Percentiles rank a stretch among this genome's conserved stretches.
phyloP scores from a whole-genome alignment of 2,329 filamentous ascomycete species.

The Penicillium sp. region DNA sequence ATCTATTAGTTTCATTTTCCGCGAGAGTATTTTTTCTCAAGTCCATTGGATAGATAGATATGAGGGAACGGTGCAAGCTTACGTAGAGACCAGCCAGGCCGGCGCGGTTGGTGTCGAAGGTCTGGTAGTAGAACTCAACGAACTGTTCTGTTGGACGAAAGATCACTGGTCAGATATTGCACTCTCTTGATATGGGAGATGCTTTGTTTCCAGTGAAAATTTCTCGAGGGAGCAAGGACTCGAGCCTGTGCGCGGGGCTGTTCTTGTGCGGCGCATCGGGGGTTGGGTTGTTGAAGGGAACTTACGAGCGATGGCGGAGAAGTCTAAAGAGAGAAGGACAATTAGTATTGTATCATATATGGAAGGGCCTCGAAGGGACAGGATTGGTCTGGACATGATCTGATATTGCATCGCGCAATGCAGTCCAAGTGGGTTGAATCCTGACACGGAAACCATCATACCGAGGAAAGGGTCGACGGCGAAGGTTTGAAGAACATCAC shows the following conservation, averaged over 20 bases:
- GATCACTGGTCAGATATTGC: constrained; percentile 22
- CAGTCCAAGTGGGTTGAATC: constrained; percentile 13
- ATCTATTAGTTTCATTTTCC: constrained; percentile 3
- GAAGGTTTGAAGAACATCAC: not conserved
- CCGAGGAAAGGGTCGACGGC: not conserved
- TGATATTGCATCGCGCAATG: constrained; percentile 23
- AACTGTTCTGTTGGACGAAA: constrained; percentile 70
- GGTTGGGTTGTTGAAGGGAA: constrained; percentile 15
- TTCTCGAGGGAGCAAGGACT: constrained; percentile 1
- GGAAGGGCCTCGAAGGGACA: not conserved
- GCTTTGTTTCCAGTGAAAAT: not conserved
- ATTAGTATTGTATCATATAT: constrained; percentile 19
- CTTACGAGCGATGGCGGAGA: constrained; percentile 46
- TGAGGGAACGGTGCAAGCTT: constrained; percentile 42
- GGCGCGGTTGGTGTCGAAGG: constrained; percentile 75
- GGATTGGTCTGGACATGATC: constrained; percentile 9
- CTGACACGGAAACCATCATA: constrained; percentile 20
- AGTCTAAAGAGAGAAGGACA: constrained; percentile 36
- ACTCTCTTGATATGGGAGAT: not conserved
- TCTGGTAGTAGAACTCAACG: constrained; percentile 85
- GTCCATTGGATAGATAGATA: not conserved
- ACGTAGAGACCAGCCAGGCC: constrained; percentile 77
- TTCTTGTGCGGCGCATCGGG: constrained; percentile 11
- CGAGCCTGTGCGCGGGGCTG: constrained; percentile 11
- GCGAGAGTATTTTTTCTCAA: not conserved